phyloP scores from a whole-genome alignment of 176 grass and related monocot species.

The Oryza punctata region DNA sequence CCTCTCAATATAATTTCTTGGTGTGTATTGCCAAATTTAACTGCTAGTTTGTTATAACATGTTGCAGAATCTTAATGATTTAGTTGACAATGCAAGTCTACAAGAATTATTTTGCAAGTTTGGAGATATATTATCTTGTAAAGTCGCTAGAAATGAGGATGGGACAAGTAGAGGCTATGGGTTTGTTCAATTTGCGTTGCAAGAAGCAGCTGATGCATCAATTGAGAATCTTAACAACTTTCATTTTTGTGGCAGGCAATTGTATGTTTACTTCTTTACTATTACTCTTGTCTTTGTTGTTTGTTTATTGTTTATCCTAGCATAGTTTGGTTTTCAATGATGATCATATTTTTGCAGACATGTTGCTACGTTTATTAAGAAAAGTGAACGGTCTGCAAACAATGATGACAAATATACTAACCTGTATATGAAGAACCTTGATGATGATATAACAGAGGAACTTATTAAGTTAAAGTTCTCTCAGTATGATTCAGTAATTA shows the following conservation, averaged over 20 bases:
- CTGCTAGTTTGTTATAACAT: neutral
- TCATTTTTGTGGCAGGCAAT: conserved; percentile 42
- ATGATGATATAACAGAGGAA: conserved; percentile 76
- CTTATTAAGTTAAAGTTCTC: conserved; percentile 79
- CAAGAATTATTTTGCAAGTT: conserved; percentile 70
- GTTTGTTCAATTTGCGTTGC: conserved; percentile 73
- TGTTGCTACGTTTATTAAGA: conserved; percentile 75
- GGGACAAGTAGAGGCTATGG: conserved; percentile 69
- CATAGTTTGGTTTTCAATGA: neutral
- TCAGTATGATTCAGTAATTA: conserved; percentile 60
- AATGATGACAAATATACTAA: conserved; percentile 75
- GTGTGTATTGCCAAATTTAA: neutral
- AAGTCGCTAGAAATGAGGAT: conserved; percentile 64
- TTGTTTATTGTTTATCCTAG: neutral
- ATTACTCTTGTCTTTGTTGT: neutral
- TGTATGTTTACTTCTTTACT: conserved; percentile 48
- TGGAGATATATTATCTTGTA: conserved; percentile 80
- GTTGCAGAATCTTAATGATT: conserved; percentile 65
- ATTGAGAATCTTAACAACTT: conserved; percentile 65
- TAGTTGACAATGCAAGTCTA: conserved; percentile 49
- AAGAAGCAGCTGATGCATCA: conserved; percentile 55
- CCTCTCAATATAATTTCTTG: neutral
- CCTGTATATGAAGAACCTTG: conserved; percentile 91
- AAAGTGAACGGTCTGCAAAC: conserved; percentile 46
- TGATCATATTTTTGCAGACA: conserved; percentile 39